Conservation (phyloP, 345 rosid genomes). For the Viola odorata region DNA sequence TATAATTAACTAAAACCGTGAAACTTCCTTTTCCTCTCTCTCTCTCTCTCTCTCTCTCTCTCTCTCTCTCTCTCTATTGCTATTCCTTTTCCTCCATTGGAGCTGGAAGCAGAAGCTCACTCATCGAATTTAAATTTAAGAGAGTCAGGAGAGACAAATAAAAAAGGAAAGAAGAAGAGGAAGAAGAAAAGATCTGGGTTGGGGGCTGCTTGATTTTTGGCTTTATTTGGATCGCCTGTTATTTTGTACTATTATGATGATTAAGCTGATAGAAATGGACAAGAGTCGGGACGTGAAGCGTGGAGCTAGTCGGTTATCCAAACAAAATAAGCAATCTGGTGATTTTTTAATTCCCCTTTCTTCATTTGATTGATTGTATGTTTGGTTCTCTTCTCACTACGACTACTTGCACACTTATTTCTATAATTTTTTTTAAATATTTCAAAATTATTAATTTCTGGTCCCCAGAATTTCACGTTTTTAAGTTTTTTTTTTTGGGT, state of each 20-base stretch:
- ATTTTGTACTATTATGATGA: conserved; percentile 7
- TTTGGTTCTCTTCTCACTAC: too few relatives aligned
- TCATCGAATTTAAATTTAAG: conserved; percentile 6
- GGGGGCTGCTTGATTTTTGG: conserved; percentile 11
- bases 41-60: background rate
- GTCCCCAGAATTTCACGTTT: conserved; percentile 7
- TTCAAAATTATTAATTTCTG: conserved; percentile 1
- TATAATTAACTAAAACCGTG: background rate
- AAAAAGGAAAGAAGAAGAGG: background rate
- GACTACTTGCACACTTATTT: background rate
- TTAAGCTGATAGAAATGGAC: conserved; percentile 47
- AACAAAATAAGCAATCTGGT: conserved; percentile 36
- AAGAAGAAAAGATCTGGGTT: conserved; percentile 22
- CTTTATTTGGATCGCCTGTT: conserved; percentile 2
- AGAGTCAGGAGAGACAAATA: background rate
- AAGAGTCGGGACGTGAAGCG: conserved; percentile 55
- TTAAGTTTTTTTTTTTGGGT: background rate
- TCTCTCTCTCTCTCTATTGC: background rate
- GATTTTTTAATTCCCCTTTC: conserved; percentile 16
- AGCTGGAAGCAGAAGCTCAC: conserved; percentile 1
- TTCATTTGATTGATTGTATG: too few relatives aligned
- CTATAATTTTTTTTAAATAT: background rate
- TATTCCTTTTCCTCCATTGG: background rate
- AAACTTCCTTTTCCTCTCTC: background rate
- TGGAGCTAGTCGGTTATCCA: conserved; percentile 35